Evolutionary conservation across 805 yeast species (phyloP).

Genomic region (Cyberlindnera sargentensis): DNA sequence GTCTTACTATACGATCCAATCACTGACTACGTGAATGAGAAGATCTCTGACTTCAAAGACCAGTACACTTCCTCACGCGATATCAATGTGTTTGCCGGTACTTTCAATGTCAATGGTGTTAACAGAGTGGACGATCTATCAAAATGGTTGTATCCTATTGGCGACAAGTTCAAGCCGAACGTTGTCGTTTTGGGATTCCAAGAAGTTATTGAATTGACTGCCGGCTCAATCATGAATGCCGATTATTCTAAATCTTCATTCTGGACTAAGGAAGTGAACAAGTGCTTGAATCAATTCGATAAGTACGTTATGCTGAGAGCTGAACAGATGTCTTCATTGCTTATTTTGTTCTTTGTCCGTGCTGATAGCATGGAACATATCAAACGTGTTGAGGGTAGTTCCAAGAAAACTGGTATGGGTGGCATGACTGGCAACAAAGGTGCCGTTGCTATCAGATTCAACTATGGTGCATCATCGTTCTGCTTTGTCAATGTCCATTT

Average conservation of each 20-base stretch:
- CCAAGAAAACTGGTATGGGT: slow-evolving; percentile 91
- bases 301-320: slow-evolving; percentile 62
- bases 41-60: slow-evolving; percentile 36
- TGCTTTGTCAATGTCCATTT: slow-evolving; percentile 87
- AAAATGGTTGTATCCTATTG: slow-evolving; percentile 78
- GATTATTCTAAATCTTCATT: slow-evolving; percentile 70
- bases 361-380: slow-evolving; percentile 41
- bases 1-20: slow-evolving; percentile 85
- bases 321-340: slow-evolving; percentile 66
- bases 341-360: slow-evolving; percentile 58
- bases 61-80: slow-evolving; percentile 52
- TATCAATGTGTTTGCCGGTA: slow-evolving; percentile 69
- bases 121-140: slow-evolving; percentile 48
- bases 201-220: slow-evolving; percentile 88
- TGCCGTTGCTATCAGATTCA: slow-evolving; percentile 86
- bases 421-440: slow-evolving; percentile 98
- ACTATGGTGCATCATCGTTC: slow-evolving; percentile 71
- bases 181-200: slow-evolving; percentile 87
- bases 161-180: slow-evolving; percentile 55
- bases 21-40: slow-evolving; percentile 70
- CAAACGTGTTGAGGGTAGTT: slow-evolving; percentile 87
- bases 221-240: slow-evolving; percentile 82
- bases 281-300: slow-evolving; percentile 52
- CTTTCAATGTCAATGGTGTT: slow-evolving; percentile 82
- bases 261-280: slow-evolving; percentile 69